Evolutionary conservation across 2,329 filamentous ascomycete species (phyloP), one percentile per base, ranked within the genome.

Genomic region (Penicillium sp.): DNA sequence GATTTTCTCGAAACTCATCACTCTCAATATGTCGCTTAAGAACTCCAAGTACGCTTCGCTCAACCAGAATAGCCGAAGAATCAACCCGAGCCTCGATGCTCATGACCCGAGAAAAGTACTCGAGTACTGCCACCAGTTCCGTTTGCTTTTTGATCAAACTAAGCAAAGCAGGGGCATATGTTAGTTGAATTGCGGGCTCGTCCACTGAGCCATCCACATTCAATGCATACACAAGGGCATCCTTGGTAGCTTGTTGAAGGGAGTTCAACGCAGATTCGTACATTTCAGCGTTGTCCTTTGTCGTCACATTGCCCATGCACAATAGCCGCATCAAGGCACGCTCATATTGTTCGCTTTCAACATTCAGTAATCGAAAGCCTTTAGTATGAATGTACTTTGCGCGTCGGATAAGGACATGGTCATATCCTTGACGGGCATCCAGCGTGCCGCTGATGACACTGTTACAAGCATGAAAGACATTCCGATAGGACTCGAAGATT

Each of bases 381-480:
- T 45, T 17, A 4, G 26, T 38, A 12, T 62, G 49, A 26, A 65
- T 42, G 12, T 44, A 58, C 10, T 61, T 10, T 17, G 61, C 59
- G 4, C 56, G 57, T 45, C 58, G 62, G 30, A 47, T 54, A 9
- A 68, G 60, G 26, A 66, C 38, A 24, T 61, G 13, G 40, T 68
- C 64, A 61, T 68, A 68, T 35, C 53, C 65, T 22, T 49, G 35
- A 28, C 65, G 59, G 26, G 59, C 22, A 44, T 56, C 47, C 12
- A 62, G 19, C 3, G 8, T 53, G n/a, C 61, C 64, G 5, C 24
- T 17, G 17, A 64, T 64, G n/a, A 67, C 49, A 59, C 53, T 53
- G n/a, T 64, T 47, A 35, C 64, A 67, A 28, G 62, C 64, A 61
- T 66, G 53, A 4, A 57, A 67, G 13, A 64, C 65, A 61, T 61